Evolutionary conservation across 2,329 filamentous ascomycete species (phyloP).

Genomic region (Neofusicoccum parvum): DNA sequence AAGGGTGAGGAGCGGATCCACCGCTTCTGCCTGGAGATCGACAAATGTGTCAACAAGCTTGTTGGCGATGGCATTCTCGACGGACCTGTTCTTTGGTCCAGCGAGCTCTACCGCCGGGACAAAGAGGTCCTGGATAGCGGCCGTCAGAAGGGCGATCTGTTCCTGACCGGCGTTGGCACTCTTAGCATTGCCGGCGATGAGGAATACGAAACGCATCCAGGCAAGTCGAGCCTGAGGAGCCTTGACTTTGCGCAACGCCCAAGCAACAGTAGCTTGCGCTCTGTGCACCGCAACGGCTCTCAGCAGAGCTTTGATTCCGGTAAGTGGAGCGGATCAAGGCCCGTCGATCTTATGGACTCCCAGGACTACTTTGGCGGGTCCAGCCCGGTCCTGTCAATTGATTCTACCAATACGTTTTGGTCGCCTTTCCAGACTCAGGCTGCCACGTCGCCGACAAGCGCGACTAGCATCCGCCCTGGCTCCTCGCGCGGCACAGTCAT

Average conservation of each 20-base stretch:
- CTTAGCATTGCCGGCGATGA: conserved; percentile 53
- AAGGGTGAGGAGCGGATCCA: conserved; percentile 93
- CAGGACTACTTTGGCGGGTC: conserved; percentile 70
- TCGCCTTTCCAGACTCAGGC: conserved; percentile 73
- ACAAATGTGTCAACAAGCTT: conserved; percentile 81
- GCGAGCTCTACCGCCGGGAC: conserved; percentile 81
- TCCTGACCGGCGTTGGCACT: conserved; percentile 49
- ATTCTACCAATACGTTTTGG: conserved; percentile 83
- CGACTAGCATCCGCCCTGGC: conserved; percentile 64
- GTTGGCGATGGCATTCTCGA: conserved; percentile 83
- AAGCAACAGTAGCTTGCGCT: conserved; percentile 60
- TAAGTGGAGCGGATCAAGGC: conserved; percentile 60
- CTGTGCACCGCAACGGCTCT: conserved; percentile 64
- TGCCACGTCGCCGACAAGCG: conserved; percentile 64
- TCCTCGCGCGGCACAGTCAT: conserved; percentile 70
- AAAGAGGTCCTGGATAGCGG: conserved; percentile 61
- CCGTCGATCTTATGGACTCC: conserved; percentile 67
- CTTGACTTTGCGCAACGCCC: conserved; percentile 53
- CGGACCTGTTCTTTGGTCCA: conserved; percentile 88
- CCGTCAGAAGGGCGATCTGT: conserved; percentile 52
- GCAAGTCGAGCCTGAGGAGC: conserved; percentile 40
- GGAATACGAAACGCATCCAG: conserved; percentile 43
- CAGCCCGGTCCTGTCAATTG: conserved; percentile 70
- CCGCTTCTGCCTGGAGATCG: conserved; percentile 87
- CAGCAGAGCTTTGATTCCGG: conserved; percentile 72